These are phyloP conservation scores for Dendrocalamus sinicus DNA, from an alignment of 176 grass and related monocot genomes.

Conservation along the genomic window DNA sequence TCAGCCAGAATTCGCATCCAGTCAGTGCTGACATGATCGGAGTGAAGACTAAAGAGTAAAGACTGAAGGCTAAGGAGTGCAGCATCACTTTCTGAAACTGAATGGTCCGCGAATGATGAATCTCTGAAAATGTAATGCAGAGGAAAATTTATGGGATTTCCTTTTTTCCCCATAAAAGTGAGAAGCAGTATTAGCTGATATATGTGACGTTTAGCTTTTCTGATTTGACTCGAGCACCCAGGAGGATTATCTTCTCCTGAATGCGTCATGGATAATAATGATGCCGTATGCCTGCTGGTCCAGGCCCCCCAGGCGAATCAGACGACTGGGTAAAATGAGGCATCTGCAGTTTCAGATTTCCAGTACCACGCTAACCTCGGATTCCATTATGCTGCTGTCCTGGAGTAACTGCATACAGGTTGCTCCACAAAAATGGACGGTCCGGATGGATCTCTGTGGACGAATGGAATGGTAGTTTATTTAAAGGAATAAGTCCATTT, in stretches of 20 bases:
- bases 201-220: constrained; percentile 20
- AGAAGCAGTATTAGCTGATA: neutral
- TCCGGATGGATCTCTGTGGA: neutral
- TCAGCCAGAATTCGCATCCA: neutral
- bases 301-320: neutral
- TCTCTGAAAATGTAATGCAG: neutral
- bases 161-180: neutral
- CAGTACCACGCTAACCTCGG: constrained; percentile 6
- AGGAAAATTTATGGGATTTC: neutral
- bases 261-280: neutral
- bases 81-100: constrained; percentile 14
- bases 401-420: neutral
- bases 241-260: neutral
- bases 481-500: too few species aligned
- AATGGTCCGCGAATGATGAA: constrained; percentile 13
- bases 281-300: neutral
- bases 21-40: constrained; percentile 18
- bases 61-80: neutral
- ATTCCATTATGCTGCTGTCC: neutral
- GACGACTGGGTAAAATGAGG: neutral
- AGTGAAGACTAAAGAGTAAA: neutral
- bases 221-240: constrained; percentile 3
- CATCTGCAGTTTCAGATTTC: neutral
- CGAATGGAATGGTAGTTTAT: neutral
- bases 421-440: constrained; percentile 7